Percentiles rank a stretch among this genome's conserved stretches.
Conservation (phyloP, 306 rosid genomes). For the Boehmeria nivea region DNA sequence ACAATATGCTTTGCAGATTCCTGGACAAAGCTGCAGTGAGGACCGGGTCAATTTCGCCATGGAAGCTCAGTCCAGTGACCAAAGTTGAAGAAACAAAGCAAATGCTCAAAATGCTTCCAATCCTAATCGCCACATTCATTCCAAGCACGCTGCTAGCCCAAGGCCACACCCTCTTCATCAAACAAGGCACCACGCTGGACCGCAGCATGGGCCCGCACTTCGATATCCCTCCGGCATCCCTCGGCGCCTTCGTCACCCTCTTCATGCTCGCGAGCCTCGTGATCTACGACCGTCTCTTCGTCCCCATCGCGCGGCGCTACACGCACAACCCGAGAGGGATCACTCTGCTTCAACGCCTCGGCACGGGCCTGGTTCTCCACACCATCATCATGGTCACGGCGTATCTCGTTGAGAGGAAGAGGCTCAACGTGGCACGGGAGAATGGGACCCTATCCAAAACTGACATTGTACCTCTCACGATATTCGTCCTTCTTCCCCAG, state of each 20-base stretch:
- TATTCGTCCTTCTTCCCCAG: slow-evolving; percentile 75
- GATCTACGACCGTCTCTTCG: slow-evolving; percentile 51
- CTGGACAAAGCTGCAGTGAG: slow-evolving; percentile 65
- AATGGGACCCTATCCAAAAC: slow-evolving; percentile 12
- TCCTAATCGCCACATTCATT: slow-evolving; percentile 46
- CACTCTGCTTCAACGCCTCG: slow-evolving; percentile 73
- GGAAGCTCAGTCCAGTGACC: slow-evolving; percentile 66
- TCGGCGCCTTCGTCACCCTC: slow-evolving; percentile 39
- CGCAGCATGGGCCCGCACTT: slow-evolving; percentile 55
- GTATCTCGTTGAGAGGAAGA: slow-evolving; percentile 42
- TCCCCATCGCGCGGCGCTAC: slow-evolving; percentile 41
- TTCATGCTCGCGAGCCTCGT: slow-evolving; percentile 56
- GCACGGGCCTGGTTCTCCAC: slow-evolving; percentile 57
- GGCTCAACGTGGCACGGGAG: slow-evolving; percentile 47
- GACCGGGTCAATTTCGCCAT: slow-evolving; percentile 35
- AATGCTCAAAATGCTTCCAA: slow-evolving; percentile 68
- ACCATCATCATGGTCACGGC: slow-evolving; percentile 41
- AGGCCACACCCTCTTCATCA: slow-evolving; percentile 47
- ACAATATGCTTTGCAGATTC: slow-evolving; percentile 67
- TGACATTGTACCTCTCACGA: slow-evolving; percentile 53
- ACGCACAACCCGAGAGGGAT: slow-evolving; percentile 80
- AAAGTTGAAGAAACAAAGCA: slow-evolving; percentile 92
- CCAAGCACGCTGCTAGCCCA: slow-evolving; percentile 52
- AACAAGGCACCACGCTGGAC: slow-evolving; percentile 59
- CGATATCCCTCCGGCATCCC: slow-evolving; percentile 57